Evolutionary conservation across 169 alveolate genomes (phyloP).

Genomic region (Blepharisma undulans): DNA sequence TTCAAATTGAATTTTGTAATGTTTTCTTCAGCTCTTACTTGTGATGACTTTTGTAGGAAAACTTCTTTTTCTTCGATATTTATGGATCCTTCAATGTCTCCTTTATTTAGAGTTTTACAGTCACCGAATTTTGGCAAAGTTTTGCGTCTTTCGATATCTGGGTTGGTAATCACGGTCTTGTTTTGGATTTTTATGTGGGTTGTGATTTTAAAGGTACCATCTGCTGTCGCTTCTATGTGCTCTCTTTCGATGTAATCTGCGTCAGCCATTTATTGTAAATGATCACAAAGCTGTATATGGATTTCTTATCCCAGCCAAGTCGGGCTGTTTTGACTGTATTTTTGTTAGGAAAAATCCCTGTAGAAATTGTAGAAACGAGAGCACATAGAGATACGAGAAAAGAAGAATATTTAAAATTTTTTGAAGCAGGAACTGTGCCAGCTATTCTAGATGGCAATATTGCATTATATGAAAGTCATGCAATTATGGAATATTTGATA

Average conservation of each 20-base stretch:
- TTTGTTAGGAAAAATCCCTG: slow-evolving; percentile 42
- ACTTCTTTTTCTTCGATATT: slow-evolving; percentile 23
- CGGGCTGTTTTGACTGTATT: slow-evolving; percentile 58
- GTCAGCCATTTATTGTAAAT: slow-evolving; percentile 32
- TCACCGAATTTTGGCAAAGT: slow-evolving; percentile 32
- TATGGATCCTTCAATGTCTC: not conserved
- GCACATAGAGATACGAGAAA: slow-evolving; percentile 34
- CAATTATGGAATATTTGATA: slow-evolving; percentile 56
- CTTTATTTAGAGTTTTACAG: not conserved
- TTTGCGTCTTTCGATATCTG: slow-evolving; percentile 25
- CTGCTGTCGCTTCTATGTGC: not conserved
- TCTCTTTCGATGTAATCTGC: not conserved
- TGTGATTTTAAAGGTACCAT: not conserved
- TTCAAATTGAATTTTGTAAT: not conserved
- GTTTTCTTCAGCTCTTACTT: slow-evolving; percentile 12
- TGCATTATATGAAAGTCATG: slow-evolving; percentile 54
- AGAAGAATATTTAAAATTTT: slow-evolving; percentile 44
- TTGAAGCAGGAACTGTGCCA: slow-evolving; percentile 57
- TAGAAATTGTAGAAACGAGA: slow-evolving; percentile 36
- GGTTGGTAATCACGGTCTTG: slow-evolving; percentile 8
- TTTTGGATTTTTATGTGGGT: not conserved
- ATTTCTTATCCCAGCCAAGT: slow-evolving; percentile 57
- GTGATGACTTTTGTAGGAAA: not conserved
- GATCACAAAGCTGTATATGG: slow-evolving; percentile 35
- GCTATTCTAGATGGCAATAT: slow-evolving; percentile 48